A percentile compares a stretch with the other conserved stretches of the same genome.
These are phyloP conservation scores for Aspergillus candidus DNA, from an alignment of 2,329 filamentous ascomycete species.

Conservation along the genomic window DNA sequence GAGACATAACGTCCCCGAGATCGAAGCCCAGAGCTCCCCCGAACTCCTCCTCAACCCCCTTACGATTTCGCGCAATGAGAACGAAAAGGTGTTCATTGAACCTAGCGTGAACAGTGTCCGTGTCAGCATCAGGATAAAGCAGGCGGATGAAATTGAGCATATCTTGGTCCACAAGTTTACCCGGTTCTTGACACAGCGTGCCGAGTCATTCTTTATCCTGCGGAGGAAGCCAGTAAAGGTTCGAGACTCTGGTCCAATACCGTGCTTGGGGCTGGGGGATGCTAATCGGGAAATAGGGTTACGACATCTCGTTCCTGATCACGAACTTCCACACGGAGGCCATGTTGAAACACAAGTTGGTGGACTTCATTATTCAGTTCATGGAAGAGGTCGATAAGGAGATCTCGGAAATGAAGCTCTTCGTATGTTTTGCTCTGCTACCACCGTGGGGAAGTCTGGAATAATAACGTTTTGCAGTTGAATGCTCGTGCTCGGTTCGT, in stretches of 20 bases:
- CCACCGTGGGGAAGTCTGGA: not conserved
- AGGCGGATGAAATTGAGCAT: constrained; percentile 97
- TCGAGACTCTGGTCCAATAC: constrained; percentile 18
- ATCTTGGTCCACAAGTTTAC: constrained; percentile 99
- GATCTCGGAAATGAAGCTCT: constrained; percentile 99
- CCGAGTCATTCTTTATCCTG: constrained; percentile 95
- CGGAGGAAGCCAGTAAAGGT: constrained; percentile 93
- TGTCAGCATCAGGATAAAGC: constrained; percentile 98
- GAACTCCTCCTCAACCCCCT: constrained; percentile 90
- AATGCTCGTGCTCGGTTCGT: constrained; percentile 97
- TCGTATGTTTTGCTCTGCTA: constrained; percentile 55
- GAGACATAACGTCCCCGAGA: constrained; percentile 95
- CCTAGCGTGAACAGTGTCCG: constrained; percentile 95
- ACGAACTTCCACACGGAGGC: constrained; percentile 98
- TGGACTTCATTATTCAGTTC: constrained; percentile 98
- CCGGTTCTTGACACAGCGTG: constrained; percentile 89
- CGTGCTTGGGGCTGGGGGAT: not conserved
- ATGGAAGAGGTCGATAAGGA: constrained; percentile 99
- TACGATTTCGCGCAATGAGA: constrained; percentile 88
- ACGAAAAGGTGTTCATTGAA: constrained; percentile 93
- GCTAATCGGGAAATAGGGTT: constrained; percentile 59
- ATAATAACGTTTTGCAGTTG: constrained; percentile 52
- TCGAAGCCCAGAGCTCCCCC: constrained; percentile 86
- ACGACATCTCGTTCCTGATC: constrained; percentile 97
- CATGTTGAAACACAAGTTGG: constrained; percentile 98